A percentile compares a stretch with the other conserved stretches of the same genome.
Conservation (phyloP, 257 asterid species). For the Solanum paucissectum region DNA sequence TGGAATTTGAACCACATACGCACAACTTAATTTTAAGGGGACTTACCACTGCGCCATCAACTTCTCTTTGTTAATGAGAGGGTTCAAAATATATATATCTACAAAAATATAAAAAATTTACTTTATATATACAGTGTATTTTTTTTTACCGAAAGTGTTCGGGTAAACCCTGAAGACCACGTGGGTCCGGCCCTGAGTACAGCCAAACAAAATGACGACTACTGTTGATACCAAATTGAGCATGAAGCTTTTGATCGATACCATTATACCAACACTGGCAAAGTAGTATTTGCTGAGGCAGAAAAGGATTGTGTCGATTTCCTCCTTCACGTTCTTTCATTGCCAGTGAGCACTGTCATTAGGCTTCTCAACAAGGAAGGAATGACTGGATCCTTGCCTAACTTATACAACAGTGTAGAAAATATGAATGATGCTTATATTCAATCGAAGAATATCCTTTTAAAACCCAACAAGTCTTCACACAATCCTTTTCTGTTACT, state of each 20-base stretch:
- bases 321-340: background rate
- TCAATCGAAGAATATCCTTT: background rate
- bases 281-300: background rate
- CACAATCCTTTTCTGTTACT: background rate
- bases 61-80: no score
- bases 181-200: no score
- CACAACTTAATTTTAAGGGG: no score
- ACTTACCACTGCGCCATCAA: no score
- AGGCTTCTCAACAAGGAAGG: background rate
- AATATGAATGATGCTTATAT: background rate
- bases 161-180: no score
- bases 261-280: background rate
- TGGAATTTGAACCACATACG: no score
- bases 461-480: background rate
- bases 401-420: background rate
- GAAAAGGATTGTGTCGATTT: background rate
- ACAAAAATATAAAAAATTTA: no score
- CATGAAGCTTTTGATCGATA: background rate
- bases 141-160: no score
- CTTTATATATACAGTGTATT: no score
- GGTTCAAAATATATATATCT: no score
- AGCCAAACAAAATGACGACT: background rate
- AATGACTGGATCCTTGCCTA: background rate
- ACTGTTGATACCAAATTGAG: background rate
- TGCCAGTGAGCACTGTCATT: background rate